Conservation (phyloP, 176 grass and related monocot species). For the Themeda triandra region DNA sequence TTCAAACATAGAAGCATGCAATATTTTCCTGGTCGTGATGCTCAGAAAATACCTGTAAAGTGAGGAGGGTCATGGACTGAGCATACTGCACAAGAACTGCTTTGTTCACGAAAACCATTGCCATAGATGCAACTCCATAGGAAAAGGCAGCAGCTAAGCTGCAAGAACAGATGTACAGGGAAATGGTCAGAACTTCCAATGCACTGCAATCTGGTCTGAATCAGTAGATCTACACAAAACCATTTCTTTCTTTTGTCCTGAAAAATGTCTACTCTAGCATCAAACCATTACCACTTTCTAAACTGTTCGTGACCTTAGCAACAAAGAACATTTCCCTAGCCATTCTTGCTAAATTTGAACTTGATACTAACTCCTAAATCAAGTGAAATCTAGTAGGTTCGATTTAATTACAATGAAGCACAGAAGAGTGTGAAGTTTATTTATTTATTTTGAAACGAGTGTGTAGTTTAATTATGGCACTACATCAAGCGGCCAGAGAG, state of each 20-base stretch:
- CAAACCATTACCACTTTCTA: not conserved
- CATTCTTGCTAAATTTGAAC: not conserved
- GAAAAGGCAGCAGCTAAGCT: constrained; percentile 83
- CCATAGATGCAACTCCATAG: constrained; percentile 92
- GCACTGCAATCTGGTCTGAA: not conserved
- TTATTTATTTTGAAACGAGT: not conserved
- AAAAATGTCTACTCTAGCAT: not conserved
- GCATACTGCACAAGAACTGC: constrained; percentile 91
- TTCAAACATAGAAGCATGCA: not conserved
- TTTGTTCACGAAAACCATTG: constrained; percentile 98
- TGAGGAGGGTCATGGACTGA: constrained; percentile 95
- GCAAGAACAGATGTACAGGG: constrained; percentile 5
- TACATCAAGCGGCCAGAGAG: too few species aligned
- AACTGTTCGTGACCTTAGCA: not conserved
- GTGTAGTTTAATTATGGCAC: not conserved
- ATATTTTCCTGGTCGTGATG: not conserved
- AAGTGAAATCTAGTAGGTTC: not conserved
- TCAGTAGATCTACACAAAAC: not conserved
- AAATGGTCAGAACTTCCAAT: constrained; percentile 17
- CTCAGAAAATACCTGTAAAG: constrained; percentile 60
- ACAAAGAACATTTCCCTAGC: not conserved
- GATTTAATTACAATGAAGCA: not conserved
- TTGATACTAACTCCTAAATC: not conserved
- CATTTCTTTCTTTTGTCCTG: not conserved
- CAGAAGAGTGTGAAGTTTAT: not conserved